Evolutionary conservation across 495 filamentous ascomycete genomes (phyloP), one percentile per base, ranked within the genome.

Genomic region (Neurospora sp.): DNA sequence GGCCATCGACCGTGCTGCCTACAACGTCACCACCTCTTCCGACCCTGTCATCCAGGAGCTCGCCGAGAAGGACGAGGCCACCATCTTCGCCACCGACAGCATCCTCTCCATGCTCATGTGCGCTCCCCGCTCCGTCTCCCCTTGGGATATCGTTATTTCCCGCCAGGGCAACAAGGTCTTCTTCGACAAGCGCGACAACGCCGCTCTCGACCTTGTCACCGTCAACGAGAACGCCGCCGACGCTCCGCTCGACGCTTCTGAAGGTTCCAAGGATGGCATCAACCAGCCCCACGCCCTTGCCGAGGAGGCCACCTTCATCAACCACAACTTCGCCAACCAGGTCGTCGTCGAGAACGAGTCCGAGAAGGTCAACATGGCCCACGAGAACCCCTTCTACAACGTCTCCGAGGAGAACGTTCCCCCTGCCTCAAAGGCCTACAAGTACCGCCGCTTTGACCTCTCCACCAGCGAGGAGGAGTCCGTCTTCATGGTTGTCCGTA

Each of bases 21-120:
- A 98, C 88, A 98, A 98, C 78, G 95, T 98, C 75, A 98, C 94
- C 14, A 98, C 96, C 12, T 94, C 94, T 4, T 92, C 92, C 72
- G 96, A 99, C 83, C 96, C 96, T 59, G 89, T 99, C 75, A 97
- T 99, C 79, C 94, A 98, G 85, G 94, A 98, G 76, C 88, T 98
- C 6, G 92, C 96, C 70, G 96, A 98, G 76, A 97, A 96, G 88
- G 91, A 97, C 79, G 94, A 97, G 82, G 96, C 95, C 18, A 97
- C 94, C 75, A 93, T 99, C 77, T 99, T 99, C 80, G 94, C 96
- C 73, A 97, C 95, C 12, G 93, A 98, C 81, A 96, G 91, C 82
- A 94, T 98, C 78, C 89, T 99, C 70, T 97, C 94, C 72, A 98
- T 98, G 95, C 90, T 99, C 77, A 99, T 99, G 96, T 98, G 96